phyloP scores from a whole-genome alignment of 352 stramenopile genomes.

The Thalassiosira delicatula region DNA sequence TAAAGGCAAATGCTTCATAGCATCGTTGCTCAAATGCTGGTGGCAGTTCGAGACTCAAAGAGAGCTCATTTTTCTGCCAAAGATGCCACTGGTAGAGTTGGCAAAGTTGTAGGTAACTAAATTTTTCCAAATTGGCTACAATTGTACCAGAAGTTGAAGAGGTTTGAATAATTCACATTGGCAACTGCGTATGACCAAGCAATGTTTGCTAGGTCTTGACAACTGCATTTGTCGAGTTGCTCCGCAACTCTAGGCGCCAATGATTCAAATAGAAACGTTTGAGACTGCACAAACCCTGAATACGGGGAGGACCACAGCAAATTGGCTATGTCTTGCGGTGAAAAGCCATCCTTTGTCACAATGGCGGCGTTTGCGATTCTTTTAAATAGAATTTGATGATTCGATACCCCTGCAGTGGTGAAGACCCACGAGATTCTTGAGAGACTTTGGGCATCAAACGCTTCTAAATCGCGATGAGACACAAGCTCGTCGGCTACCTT shows the following conservation, averaged over 20 bases:
- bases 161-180: neutral
- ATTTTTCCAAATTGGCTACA: too few species aligned
- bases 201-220: constrained; percentile 31
- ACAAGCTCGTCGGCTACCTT: neutral
- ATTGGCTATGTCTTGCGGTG: too few species aligned
- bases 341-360: too few species aligned
- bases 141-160: too few species aligned
- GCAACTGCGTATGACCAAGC: constrained; percentile 33
- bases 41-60: constrained; percentile 2
- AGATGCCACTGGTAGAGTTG: constrained; percentile 40
- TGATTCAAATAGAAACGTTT: neutral
- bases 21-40: constrained; percentile 7
- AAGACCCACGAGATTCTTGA: neutral
- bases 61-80: constrained; percentile 20
- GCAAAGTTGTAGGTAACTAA: too few species aligned
- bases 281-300: neutral
- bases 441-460: neutral
- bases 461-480: neutral
- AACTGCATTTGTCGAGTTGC: constrained; percentile 2
- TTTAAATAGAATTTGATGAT: too few species aligned
- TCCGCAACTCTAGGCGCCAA: neutral
- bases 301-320: too few species aligned
- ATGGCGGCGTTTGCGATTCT: too few species aligned
- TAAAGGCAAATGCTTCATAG: constrained; percentile 4
- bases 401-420: neutral